Conservation (phyloP, 176 grass and related monocot species). For the Oryza punctata region DNA sequence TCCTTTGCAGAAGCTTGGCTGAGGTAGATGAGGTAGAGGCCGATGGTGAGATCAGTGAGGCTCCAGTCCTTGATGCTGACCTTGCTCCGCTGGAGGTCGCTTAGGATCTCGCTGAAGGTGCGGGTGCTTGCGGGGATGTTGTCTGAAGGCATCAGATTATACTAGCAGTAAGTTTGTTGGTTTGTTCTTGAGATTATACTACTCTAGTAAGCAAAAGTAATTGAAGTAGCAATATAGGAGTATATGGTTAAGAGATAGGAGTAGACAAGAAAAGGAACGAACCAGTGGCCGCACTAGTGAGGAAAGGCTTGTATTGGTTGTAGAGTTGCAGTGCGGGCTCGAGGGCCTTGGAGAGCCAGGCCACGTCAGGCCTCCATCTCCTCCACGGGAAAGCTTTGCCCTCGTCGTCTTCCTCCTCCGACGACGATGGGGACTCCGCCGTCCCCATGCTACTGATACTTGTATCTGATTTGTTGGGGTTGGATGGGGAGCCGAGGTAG, state of each 20-base stretch:
- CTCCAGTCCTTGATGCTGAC: slow-evolving; percentile 93
- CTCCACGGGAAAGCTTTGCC: slow-evolving; percentile 48
- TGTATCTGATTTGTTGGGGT: background rate
- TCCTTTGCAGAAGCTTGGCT: slow-evolving; percentile 80
- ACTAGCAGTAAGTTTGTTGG: too few species aligned
- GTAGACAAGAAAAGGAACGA: too few species aligned
- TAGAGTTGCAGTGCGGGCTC: slow-evolving; percentile 81
- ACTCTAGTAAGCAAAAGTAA: too few species aligned
- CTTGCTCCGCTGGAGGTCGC: slow-evolving; percentile 83
- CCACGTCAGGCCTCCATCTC: slow-evolving; percentile 81
- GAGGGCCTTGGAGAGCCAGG: slow-evolving; percentile 88
- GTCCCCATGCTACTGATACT: slow-evolving; percentile 5
- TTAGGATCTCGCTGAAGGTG: slow-evolving; percentile 78
- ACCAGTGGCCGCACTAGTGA: slow-evolving; percentile 14
- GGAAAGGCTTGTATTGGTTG: slow-evolving; percentile 77
- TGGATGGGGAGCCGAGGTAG: slow-evolving; percentile 35
- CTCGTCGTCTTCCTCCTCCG: slow-evolving; percentile 35
- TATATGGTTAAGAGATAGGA: too few species aligned
- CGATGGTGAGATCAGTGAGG: slow-evolving; percentile 82
- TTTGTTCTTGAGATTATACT: too few species aligned
- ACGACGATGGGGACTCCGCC: slow-evolving; percentile 5
- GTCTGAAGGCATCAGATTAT: background rate
- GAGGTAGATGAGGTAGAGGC: slow-evolving; percentile 93
- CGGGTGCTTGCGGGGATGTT: slow-evolving; percentile 48
- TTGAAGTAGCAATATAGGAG: too few species aligned